Conservation (phyloP, 805 yeast genomes). For the Kuraishia piskuri region DNA sequence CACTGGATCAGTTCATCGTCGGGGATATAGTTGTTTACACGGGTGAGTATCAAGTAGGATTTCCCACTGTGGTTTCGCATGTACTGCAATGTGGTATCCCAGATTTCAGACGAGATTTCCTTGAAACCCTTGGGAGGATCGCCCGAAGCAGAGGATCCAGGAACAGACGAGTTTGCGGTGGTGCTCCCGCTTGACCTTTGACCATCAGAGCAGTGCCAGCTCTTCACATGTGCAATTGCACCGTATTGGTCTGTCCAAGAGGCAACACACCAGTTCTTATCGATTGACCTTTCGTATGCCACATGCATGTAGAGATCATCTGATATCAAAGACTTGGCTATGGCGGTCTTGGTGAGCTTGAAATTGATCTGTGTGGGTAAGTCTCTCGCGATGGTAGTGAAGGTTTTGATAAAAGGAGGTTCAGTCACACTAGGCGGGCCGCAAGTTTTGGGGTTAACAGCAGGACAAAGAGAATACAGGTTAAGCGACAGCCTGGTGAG, state of each 20-base stretch:
- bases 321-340: constrained; percentile 30
- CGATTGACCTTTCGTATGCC: constrained; percentile 76
- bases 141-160: not conserved
- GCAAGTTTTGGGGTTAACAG: not conserved
- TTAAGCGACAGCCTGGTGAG: constrained; percentile 39
- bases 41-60: constrained; percentile 56
- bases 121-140: constrained; percentile 29
- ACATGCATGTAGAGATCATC: constrained; percentile 78
- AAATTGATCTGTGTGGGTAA: constrained; percentile 35
- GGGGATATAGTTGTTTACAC: constrained; percentile 66
- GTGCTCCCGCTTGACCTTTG: constrained; percentile 1
- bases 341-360: constrained; percentile 28
- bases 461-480: constrained; percentile 51
- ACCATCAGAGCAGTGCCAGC: constrained; percentile 42
- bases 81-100: constrained; percentile 47
- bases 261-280: constrained; percentile 77
- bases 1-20: constrained; percentile 78
- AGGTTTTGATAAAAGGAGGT: constrained; percentile 13
- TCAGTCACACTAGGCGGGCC: constrained; percentile 6
- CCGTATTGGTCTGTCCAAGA: constrained; percentile 90
- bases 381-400: constrained; percentile 30
- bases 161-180: not conserved
- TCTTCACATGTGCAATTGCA: constrained; percentile 44
- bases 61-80: constrained; percentile 38
- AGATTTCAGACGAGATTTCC: constrained; percentile 55